Conservation (phyloP, 1,284 basidiomycete species). For the Ganoderma sinense region DNA sequence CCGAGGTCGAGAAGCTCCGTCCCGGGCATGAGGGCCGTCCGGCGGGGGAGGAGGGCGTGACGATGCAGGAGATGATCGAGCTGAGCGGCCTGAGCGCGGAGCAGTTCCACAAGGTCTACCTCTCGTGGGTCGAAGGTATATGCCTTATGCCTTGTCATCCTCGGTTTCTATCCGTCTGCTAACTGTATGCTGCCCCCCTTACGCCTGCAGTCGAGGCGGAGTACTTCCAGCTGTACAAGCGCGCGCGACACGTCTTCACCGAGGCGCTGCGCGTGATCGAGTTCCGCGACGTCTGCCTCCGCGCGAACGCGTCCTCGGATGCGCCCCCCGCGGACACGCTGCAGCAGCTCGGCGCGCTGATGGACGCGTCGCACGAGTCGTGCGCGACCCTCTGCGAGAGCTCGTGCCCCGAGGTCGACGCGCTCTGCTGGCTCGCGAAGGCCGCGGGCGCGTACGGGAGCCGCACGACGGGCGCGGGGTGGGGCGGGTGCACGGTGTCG, state of each 20-base stretch:
- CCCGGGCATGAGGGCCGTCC: slow-evolving; percentile 42
- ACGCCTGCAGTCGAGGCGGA: slow-evolving; percentile 70
- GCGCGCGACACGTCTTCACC: slow-evolving; percentile 78
- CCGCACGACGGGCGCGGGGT: slow-evolving; percentile 85
- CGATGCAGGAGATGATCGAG: slow-evolving; percentile 75
- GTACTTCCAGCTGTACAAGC: slow-evolving; percentile 82
- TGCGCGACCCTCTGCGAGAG: slow-evolving; percentile 78
- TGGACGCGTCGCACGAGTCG: slow-evolving; percentile 81
- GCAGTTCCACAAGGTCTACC: slow-evolving; percentile 70
- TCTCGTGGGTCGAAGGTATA: slow-evolving; percentile 83
- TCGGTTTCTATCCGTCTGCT: too few relatives aligned
- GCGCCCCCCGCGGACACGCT: slow-evolving; percentile 39
- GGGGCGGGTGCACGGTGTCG: slow-evolving; percentile 91
- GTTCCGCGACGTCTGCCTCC: slow-evolving; percentile 73
- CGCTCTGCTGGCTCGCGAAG: slow-evolving; percentile 66
- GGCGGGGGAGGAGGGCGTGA: slow-evolving; percentile 61
- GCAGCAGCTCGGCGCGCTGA: slow-evolving; percentile 69
- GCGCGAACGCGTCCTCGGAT: slow-evolving; percentile 37
- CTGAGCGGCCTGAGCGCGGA: slow-evolving; percentile 64
- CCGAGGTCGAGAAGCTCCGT: slow-evolving; percentile 61
- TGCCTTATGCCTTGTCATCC: too few relatives aligned
- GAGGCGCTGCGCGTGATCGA: slow-evolving; percentile 83
- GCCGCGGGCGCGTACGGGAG: slow-evolving; percentile 81
- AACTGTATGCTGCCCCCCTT: neutral
- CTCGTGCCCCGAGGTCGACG: slow-evolving; percentile 81